These are phyloP conservation scores for Monilinia aucupariae DNA, from an alignment of 2,329 filamentous ascomycete species.

Conservation along the genomic window DNA sequence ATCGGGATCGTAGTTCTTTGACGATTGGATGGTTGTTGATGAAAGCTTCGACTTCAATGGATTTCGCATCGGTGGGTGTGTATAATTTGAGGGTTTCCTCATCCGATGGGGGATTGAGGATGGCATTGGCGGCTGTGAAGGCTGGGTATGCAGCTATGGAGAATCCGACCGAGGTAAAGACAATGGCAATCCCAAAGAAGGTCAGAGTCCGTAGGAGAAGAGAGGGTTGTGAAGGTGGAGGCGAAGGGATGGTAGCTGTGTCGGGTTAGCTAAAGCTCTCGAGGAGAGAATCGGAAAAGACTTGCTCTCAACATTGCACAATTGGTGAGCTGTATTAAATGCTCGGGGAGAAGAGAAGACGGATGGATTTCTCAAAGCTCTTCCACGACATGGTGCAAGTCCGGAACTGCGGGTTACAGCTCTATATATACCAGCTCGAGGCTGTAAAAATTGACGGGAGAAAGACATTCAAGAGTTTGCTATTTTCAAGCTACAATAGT, in stretches of 20 bases:
- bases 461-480: conserved; percentile 3
- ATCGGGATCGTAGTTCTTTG: conserved; percentile 58
- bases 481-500: conserved; percentile 2
- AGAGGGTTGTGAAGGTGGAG: conserved; percentile 34
- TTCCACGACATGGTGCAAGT: not conserved
- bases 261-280: not conserved
- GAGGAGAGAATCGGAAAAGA: not conserved
- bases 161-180: conserved; percentile 49
- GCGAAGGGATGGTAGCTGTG: not conserved
- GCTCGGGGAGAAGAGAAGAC: not conserved
- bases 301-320: conserved; percentile 3
- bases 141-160: conserved; percentile 51
- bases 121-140: conserved; percentile 43
- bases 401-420: not conserved
- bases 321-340: not conserved
- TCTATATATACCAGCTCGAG: not conserved
- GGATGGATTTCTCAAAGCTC: not conserved
- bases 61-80: conserved; percentile 47
- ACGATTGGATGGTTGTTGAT: conserved; percentile 75
- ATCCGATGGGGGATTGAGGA: conserved; percentile 57
- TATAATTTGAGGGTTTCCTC: conserved; percentile 68
- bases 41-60: conserved; percentile 59
- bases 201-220: conserved; percentile 43
- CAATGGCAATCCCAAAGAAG: conserved; percentile 43
- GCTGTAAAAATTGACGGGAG: conserved; percentile 7